Conservation (phyloP, 176 grass and related monocot genomes). For the Eleusine indica region DNA sequence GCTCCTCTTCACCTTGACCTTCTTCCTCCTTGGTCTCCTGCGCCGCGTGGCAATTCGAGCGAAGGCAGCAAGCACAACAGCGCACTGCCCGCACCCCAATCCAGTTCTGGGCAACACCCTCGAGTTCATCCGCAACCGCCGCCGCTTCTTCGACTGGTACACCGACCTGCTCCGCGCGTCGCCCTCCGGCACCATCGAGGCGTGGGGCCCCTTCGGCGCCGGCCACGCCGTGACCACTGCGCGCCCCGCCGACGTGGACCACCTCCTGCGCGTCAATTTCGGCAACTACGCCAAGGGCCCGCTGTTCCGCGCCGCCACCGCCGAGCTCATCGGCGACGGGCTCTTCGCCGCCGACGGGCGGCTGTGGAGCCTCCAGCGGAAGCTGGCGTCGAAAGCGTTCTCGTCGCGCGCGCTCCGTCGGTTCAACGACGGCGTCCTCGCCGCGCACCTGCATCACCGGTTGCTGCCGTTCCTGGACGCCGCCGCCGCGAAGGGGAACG, state of each 20-base stretch:
- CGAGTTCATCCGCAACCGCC: slow-evolving; percentile 62
- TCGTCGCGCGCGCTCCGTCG: slow-evolving; percentile 48
- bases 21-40: slow-evolving; percentile 19
- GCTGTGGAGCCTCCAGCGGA: slow-evolving; percentile 63
- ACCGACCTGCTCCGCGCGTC: slow-evolving; percentile 45
- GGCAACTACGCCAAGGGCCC: slow-evolving; percentile 50
- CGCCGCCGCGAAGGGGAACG: slow-evolving; percentile 28
- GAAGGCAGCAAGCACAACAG: background rate
- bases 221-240: slow-evolving; percentile 57
- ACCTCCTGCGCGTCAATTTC: slow-evolving; percentile 63
- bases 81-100: slow-evolving; percentile 49
- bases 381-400: slow-evolving; percentile 62
- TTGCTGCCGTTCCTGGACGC: slow-evolving; percentile 50
- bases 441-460: slow-evolving; percentile 11
- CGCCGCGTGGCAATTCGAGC: background rate
- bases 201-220: slow-evolving; percentile 36
- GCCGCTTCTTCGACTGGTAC: slow-evolving; percentile 81
- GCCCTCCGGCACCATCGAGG: slow-evolving; percentile 59
- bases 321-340: slow-evolving; percentile 58
- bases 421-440: slow-evolving; percentile 48
- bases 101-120: slow-evolving; percentile 65
- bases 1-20: slow-evolving; percentile 37
- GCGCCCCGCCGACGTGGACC: slow-evolving; percentile 48
- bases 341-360: slow-evolving; percentile 57
- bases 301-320: slow-evolving; percentile 26